phyloP scores from a whole-genome alignment of 2,329 filamentous ascomycete genomes.

The Scytalidium lignicola region DNA sequence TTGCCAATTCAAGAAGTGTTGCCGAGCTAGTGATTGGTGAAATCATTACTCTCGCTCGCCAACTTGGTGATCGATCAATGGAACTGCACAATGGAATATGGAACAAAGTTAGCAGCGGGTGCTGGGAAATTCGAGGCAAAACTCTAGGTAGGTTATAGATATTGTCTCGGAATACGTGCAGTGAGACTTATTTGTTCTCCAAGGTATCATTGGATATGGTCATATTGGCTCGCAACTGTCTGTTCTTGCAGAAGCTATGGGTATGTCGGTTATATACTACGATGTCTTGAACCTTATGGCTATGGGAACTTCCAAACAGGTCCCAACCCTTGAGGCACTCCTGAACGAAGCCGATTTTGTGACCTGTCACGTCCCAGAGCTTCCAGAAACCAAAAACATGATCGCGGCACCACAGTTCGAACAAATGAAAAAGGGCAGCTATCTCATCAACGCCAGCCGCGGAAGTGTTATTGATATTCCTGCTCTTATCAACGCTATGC shows the following conservation, averaged over 20 bases:
- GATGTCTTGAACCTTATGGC: slow-evolving; percentile 94
- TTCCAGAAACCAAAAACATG: slow-evolving; percentile 89
- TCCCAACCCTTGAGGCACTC: slow-evolving; percentile 70
- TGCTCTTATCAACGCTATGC: slow-evolving; percentile 82
- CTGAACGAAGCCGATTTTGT: slow-evolving; percentile 83
- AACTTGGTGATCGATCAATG: slow-evolving; percentile 86
- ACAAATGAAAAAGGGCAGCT: slow-evolving; percentile 88
- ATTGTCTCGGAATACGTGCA: not conserved
- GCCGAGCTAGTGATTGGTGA: slow-evolving; percentile 93
- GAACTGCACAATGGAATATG: slow-evolving; percentile 93
- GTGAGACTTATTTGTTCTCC: not conserved
- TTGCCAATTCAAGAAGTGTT: slow-evolving; percentile 95
- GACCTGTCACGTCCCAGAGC: slow-evolving; percentile 89
- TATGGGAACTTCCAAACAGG: slow-evolving; percentile 80
- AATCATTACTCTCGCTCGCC: slow-evolving; percentile 86
- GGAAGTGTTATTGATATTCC: slow-evolving; percentile 93
- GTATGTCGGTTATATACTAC: slow-evolving; percentile 97
- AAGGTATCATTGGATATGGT: slow-evolving; percentile 89
- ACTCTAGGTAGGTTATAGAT: slow-evolving; percentile 62
- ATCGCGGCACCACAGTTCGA: slow-evolving; percentile 75
- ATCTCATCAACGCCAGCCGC: slow-evolving; percentile 93
- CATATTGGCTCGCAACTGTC: slow-evolving; percentile 96
- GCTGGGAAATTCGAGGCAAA: slow-evolving; percentile 98
- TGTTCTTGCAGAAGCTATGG: slow-evolving; percentile 93
- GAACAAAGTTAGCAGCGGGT: slow-evolving; percentile 96